Evolutionary conservation across 1,139 yeast genomes (phyloP), one percentile per base, ranked within the genome.

Genomic region (Taphrina deformans): DNA sequence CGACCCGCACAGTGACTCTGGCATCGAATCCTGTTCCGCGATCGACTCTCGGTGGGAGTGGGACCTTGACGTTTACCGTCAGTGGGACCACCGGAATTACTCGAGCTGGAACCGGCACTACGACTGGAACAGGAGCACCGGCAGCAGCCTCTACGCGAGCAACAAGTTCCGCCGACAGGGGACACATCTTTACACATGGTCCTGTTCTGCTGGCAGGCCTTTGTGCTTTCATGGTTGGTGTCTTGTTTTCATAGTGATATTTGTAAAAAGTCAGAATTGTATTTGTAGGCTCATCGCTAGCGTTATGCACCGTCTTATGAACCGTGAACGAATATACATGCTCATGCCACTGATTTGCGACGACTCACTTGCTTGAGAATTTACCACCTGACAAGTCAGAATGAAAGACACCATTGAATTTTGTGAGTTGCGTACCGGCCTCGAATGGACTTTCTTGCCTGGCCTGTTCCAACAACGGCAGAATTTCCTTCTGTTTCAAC

Each of bases 401-500:
- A 16, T 18, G 27, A 24, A 5, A 18, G 24, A 12, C 7, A 5
- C 4, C 18, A n/a, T n/a, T n/a, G n/a, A n/a, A n/a, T n/a, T n/a
- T n/a, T n/a, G n/a, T 48, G 35, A 4, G 16, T 12, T 16, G 12
- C 55, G 3, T 38, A 61, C 65, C 65, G 7, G 46, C 59, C 21
- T 61, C 65, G 33, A 62, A 62, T 10, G 62, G 62, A 33, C 63
- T 65, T 31, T 65, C 67, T 26, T 55, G 46, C 18, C 67, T 46
- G 40, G 67, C 67, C 33, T 62, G 65, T 23, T 65, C 67, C 50
- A 65, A 29, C 44, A 65, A 23, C 7, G 65, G 66, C 9, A 53
- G 52, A 16, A 65, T 52, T 24, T 62, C 53, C 58, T 65, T 65
- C 55, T 38, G 51, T 48, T 38, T 45, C 31, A 65, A 18, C 9